Percentiles rank a stretch among this genome's conserved stretches.
These are phyloP conservation scores for Candida awuae DNA, from an alignment of 805 yeast genomes.

Conservation along the genomic window DNA sequence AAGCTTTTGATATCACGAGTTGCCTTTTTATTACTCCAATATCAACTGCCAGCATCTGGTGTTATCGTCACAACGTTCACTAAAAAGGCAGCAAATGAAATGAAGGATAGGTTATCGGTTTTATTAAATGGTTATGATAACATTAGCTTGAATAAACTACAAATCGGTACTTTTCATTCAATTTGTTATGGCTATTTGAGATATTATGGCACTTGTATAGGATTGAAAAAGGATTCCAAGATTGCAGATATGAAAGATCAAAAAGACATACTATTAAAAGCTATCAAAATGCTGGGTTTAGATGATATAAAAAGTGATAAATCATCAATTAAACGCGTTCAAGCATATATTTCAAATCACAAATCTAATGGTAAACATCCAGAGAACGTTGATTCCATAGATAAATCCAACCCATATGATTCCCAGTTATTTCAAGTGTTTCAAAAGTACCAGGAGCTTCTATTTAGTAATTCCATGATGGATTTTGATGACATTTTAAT, in stretches of 20 bases:
- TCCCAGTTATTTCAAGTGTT: constrained; percentile 37
- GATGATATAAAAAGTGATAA: constrained; percentile 23
- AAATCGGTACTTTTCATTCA: constrained; percentile 88
- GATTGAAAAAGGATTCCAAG: constrained; percentile 33
- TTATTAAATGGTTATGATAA: constrained; percentile 28
- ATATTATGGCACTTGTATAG: constrained; percentile 45
- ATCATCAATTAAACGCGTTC: constrained; percentile 32
- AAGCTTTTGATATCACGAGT: constrained; percentile 74
- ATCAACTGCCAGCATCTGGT: constrained; percentile 47
- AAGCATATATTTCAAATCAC: constrained; percentile 43
- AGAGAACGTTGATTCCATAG: constrained; percentile 23
- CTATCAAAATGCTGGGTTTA: constrained; percentile 8
- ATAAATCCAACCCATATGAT: constrained; percentile 21
- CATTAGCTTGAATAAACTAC: constrained; percentile 35
- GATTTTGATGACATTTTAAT: constrained; percentile 85
- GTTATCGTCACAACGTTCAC: constrained; percentile 89
- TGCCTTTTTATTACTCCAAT: constrained; percentile 51
- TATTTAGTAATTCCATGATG: constrained; percentile 37
- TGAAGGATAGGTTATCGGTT: constrained; percentile 50
- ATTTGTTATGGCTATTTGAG: constrained; percentile 57
- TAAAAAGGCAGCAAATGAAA: constrained; percentile 83
- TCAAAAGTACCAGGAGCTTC: constrained; percentile 41
- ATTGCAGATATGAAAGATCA: constrained; percentile 65
- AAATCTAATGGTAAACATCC: constrained; percentile 47
- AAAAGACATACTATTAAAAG: constrained; percentile 32